Evolutionary conservation across 129 eudicot genomes (phyloP), one percentile per base, ranked within the genome.

Genomic region (Centaurea solstitialis): DNA sequence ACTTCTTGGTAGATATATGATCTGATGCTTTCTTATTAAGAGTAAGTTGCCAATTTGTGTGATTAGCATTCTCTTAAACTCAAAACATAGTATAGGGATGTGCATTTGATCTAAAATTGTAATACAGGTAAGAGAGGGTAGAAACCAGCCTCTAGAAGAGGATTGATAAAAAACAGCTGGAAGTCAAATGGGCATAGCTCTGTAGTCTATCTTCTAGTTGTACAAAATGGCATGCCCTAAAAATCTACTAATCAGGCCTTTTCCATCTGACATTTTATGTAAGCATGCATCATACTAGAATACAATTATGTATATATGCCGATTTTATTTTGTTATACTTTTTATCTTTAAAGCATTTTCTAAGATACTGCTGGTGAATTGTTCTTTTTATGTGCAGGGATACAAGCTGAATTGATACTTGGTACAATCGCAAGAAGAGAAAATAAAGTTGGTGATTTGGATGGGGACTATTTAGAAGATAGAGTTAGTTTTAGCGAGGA

Each of bases 401-500:
- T 92, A 71, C 99, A 91, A 87, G 97, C 99, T 30, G 99, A 95
- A 82, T 80, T 95, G 79, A 79, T 95, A 45, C 94, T 95, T 68
- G 99, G 99, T 75, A 95, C 98, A 30, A 93, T 95, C 69, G 98
- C 99, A 45, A 90, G 97, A 79, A 95, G 82, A 82, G 92, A 80
- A 24, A 87, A 79, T 64, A 80, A 80, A 77, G 43, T 80, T 18
- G 95, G 88, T 28, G 87, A 87, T 40, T 33, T 80, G 39, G 84
- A 83, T 75, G 93, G 77, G 59, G 88, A 85, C 66, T 95, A 95
- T 75, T 91, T 95, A 74, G 97, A 95, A 21, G 99, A 95, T 81
- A 91, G 99, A 75, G 88, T 95, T 59, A 88, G 87, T 68, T 95
- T 95, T 79, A 95, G 99, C 28, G 99, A 95, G 84, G 98, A 95